Percentiles rank a stretch among this genome's conserved stretches.
phyloP scores from a whole-genome alignment of 768 basidiomycete species.

The Suillus clintonianus region DNA sequence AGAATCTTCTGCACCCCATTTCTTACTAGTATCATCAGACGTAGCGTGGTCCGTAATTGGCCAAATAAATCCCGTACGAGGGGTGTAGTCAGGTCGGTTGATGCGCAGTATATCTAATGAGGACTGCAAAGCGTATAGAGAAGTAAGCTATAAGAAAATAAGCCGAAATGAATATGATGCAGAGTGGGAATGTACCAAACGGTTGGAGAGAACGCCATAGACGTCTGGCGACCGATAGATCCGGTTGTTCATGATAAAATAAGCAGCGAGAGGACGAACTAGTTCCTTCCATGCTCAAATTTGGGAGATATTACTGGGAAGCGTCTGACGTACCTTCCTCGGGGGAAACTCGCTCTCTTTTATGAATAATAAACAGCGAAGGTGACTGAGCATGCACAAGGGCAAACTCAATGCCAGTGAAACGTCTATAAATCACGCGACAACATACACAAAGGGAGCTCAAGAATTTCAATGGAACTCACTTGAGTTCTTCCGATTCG shows the following conservation, averaged over 20 bases:
- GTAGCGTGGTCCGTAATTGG: slow-evolving; percentile 66
- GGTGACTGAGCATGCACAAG: slow-evolving; percentile 81
- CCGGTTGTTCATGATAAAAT: slow-evolving; percentile 86
- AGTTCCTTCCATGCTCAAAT: slow-evolving; percentile 13
- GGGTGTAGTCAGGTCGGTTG: slow-evolving; percentile 80
- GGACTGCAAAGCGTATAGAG: slow-evolving; percentile 69
- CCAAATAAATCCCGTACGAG: slow-evolving; percentile 84
- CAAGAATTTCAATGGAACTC: slow-evolving; percentile 26
- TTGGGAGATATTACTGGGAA: not conserved
- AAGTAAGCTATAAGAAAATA: slow-evolving; percentile 52
- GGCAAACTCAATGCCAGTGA: slow-evolving; percentile 86
- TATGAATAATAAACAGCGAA: slow-evolving; percentile 85
- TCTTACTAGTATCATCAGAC: slow-evolving; percentile 45
- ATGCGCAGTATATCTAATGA: slow-evolving; percentile 75
- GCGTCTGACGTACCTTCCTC: slow-evolving; percentile 64
- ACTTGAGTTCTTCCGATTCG: slow-evolving; percentile 88
- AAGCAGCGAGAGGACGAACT: slow-evolving; percentile 80
- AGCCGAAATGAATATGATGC: slow-evolving; percentile 17
- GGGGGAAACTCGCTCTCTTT: slow-evolving; percentile 80
- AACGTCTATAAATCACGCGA: slow-evolving; percentile 53
- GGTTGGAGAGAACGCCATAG: slow-evolving; percentile 81
- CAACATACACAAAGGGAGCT: slow-evolving; percentile 4
- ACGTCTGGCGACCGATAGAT: slow-evolving; percentile 89
- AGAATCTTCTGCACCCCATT: slow-evolving; percentile 32
- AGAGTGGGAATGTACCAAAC: slow-evolving; percentile 53